These are phyloP conservation scores for Hypoxylon intermedium DNA, from an alignment of 495 filamentous ascomycete species.

Conservation along the genomic window DNA sequence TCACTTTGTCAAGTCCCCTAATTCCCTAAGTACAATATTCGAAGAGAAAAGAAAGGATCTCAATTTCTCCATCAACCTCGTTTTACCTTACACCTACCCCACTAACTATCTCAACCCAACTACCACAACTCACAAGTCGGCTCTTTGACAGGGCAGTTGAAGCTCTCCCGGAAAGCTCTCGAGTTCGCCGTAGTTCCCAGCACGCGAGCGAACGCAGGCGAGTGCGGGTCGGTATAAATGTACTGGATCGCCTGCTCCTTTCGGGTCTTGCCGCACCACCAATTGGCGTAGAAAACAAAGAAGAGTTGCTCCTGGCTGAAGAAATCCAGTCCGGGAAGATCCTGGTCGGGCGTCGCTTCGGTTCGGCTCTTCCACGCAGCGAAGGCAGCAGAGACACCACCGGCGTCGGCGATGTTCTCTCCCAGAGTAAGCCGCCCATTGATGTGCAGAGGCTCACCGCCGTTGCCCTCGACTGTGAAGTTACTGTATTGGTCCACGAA, in stretches of 20 bases:
- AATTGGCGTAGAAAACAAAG: conserved; percentile 70
- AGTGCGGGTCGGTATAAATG: conserved; percentile 70
- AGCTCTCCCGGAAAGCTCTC: conserved; percentile 70
- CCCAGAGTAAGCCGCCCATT: conserved; percentile 73
- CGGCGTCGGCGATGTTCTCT: conserved; percentile 81
- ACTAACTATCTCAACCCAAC: conserved; percentile 1
- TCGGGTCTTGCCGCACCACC: conserved; percentile 72
- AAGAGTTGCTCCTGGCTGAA: conserved; percentile 78
- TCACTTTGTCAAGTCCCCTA: not conserved
- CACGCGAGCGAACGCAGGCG: conserved; percentile 67
- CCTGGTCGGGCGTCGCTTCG: conserved; percentile 58
- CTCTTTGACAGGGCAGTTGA: conserved; percentile 67
- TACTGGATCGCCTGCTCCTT: conserved; percentile 61
- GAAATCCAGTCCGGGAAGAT: conserved; percentile 67
- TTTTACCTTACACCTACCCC: not conserved
- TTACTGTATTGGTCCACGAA: conserved; percentile 74
- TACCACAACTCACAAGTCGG: conserved; percentile 76
- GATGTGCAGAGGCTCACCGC: conserved; percentile 66
- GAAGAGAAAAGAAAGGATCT: conserved; percentile 11
- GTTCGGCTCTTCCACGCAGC: conserved; percentile 68
- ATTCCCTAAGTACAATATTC: conserved; percentile 13
- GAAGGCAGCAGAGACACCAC: conserved; percentile 70
- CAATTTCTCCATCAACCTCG: conserved; percentile 10
- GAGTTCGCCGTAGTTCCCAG: conserved; percentile 72
- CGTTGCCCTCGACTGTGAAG: conserved; percentile 63